These are phyloP conservation scores for Diatrype stigma DNA, from an alignment of 2,329 filamentous ascomycete genomes.

Conservation along the genomic window DNA sequence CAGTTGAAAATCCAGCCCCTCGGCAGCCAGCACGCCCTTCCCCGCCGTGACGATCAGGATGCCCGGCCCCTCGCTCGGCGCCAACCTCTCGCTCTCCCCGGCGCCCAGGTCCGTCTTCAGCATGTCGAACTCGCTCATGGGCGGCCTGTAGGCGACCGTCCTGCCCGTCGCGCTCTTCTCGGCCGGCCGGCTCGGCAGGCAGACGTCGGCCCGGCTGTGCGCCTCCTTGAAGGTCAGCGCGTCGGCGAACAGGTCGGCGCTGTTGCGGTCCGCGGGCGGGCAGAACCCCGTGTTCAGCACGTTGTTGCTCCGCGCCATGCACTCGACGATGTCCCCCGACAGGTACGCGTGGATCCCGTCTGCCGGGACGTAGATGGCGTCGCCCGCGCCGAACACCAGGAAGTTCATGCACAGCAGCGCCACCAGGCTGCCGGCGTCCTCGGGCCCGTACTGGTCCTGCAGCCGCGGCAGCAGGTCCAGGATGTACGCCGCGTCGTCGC, in stretches of 20 bases:
- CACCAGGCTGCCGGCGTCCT: constrained; percentile 65
- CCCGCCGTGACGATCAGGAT: constrained; percentile 61
- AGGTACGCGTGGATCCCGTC: constrained; percentile 74
- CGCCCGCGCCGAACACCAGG: constrained; percentile 59
- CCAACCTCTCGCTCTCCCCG: constrained; percentile 56
- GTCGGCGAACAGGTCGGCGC: constrained; percentile 58
- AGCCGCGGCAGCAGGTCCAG: constrained; percentile 61
- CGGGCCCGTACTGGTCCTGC: constrained; percentile 57
- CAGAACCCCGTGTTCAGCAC: constrained; percentile 74
- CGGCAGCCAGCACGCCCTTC: constrained; percentile 49
- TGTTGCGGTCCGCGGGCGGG: constrained; percentile 60
- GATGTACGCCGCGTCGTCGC: constrained; percentile 51
- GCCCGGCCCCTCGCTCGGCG: constrained; percentile 54
- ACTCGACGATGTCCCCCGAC: constrained; percentile 70
- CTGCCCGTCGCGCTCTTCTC: constrained; percentile 52
- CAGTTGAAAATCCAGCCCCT: constrained; percentile 48
- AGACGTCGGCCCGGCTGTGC: constrained; percentile 52
- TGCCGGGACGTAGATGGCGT: constrained; percentile 66
- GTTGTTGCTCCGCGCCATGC: constrained; percentile 73
- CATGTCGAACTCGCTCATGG: constrained; percentile 70
- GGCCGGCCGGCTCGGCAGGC: constrained; percentile 46
- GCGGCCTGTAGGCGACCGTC: constrained; percentile 61
- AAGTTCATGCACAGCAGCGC: constrained; percentile 74
- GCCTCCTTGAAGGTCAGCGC: constrained; percentile 62
- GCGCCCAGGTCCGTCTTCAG: constrained; percentile 52